phyloP scores from a whole-genome alignment of 371 early-diverging fungal genomes.

The Apophysomyces elegans region DNA sequence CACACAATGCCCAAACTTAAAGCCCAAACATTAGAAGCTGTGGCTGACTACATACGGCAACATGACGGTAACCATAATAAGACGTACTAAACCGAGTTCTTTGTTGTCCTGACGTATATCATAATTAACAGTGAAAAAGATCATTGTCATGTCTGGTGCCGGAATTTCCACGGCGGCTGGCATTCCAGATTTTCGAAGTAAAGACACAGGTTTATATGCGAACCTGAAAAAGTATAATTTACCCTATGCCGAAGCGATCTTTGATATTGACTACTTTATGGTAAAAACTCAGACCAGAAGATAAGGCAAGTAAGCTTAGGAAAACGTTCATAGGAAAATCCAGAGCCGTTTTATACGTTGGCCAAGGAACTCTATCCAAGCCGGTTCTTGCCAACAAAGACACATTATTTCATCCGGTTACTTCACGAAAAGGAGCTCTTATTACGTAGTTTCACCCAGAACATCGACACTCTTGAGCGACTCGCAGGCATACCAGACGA shows the following conservation, averaged over 20 bases:
- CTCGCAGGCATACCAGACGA: constrained; percentile 78
- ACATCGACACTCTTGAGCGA: constrained; percentile 95
- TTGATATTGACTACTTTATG: constrained; percentile 89
- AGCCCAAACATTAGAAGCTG: constrained; percentile 26
- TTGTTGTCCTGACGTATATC: neutral
- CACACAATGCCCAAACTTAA: constrained; percentile 16
- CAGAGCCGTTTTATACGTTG: constrained; percentile 88
- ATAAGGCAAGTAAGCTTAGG: neutral
- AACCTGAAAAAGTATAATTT: constrained; percentile 86
- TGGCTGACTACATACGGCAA: constrained; percentile 35
- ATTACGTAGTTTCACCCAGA: constrained; percentile 90
- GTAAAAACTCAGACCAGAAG: constrained; percentile 28
- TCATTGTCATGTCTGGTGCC: constrained; percentile 94
- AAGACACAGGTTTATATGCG: constrained; percentile 91
- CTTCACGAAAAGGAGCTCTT: constrained; percentile 76
- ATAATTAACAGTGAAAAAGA: constrained; percentile 59
- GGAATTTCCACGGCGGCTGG: constrained; percentile 95
- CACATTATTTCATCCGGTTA: constrained; percentile 86
- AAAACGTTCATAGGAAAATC: constrained; percentile 59
- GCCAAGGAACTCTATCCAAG: constrained; percentile 94
- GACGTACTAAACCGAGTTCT: too few species aligned
- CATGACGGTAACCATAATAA: constrained; percentile 26
- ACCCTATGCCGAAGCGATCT: constrained; percentile 94
- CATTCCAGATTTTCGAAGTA: constrained; percentile 91
- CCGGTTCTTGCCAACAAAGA: constrained; percentile 77